Evolutionary conservation across 306 rosid species (phyloP), one percentile per base, ranked within the genome.

Genomic region (Carpinus fangiana): DNA sequence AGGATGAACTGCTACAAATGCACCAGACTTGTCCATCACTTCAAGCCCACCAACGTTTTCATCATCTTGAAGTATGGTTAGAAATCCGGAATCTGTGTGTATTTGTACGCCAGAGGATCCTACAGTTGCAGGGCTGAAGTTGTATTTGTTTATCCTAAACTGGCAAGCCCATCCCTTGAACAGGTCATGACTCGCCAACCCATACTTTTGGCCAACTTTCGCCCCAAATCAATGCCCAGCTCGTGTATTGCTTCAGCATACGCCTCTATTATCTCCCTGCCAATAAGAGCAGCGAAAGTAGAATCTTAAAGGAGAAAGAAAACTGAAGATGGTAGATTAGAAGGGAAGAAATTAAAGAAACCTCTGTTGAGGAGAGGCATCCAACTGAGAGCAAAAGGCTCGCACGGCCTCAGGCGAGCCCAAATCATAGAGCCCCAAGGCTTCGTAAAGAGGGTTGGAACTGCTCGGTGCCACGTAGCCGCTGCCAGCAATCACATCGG

Each of bases 41-140:
- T 92, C 83, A 48, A 88, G 92, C 0, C 97, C 95, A 18, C 88
- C 90, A 23, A 90, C 92, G 18, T 73, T 76, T 68, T 92, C 93
- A 76, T 90, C 93, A 2, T 90, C 96, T 79, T 87, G 95, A 74
- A 92, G 89, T 74, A 87, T 79, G 47, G 93, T 90, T 14, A 89
- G 12, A 72, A 89, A 87, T 3, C 90, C 81, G 14, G 90, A 83
- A 85, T 89, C 92, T 1, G 90, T 87, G 83, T 90, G 95, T 0
- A 85, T 7, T 20, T 82, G 85, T 10, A 87, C 88, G 3, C 91
- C 93, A 26, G 45, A 3, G 12, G 86, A 79, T 2, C 95, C 95
- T 7, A 84, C 75, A 3, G 84, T 28, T 87, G 87, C 79, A 18
- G 87, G 84, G 47, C 75, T 84, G 83, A 90, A 86, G 64, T 59